A percentile compares a stretch with the other conserved stretches of the same genome.
Conservation (phyloP, 1,284 basidiomycete species). For the Phylloporus sp. region DNA sequence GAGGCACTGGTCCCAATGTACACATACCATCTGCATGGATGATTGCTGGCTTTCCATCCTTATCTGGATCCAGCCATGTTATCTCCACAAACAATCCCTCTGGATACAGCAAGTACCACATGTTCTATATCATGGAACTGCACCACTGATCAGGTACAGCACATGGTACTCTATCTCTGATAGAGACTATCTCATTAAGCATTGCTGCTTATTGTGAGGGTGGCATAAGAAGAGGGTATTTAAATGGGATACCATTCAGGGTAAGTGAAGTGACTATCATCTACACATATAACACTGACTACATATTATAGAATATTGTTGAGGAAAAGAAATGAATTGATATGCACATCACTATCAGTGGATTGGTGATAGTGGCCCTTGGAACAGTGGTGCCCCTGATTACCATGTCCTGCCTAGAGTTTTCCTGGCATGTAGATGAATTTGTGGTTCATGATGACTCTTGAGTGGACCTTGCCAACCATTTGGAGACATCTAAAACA, state of each 20-base stretch:
- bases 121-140: neutral
- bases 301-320: neutral
- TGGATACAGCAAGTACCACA: neutral
- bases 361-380: neutral
- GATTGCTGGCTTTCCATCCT: too few relatives aligned
- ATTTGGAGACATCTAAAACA: neutral
- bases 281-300: too few relatives aligned
- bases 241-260: neutral
- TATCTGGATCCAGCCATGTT: neutral
- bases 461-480: neutral
- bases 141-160: neutral
- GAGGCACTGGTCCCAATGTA: too few relatives aligned
- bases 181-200: neutral
- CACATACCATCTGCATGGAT: too few relatives aligned
- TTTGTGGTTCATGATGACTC: neutral
- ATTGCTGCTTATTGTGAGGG: neutral
- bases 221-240: neutral
- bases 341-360: neutral
- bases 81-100: neutral
- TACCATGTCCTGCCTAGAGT: neutral
- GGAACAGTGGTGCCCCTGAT: neutral
- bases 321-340: neutral
- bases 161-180: neutral
- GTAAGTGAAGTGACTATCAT: too few relatives aligned
- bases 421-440: neutral